phyloP scores from a whole-genome alignment of 768 basidiomycete species.

The Boletales sp. region DNA sequence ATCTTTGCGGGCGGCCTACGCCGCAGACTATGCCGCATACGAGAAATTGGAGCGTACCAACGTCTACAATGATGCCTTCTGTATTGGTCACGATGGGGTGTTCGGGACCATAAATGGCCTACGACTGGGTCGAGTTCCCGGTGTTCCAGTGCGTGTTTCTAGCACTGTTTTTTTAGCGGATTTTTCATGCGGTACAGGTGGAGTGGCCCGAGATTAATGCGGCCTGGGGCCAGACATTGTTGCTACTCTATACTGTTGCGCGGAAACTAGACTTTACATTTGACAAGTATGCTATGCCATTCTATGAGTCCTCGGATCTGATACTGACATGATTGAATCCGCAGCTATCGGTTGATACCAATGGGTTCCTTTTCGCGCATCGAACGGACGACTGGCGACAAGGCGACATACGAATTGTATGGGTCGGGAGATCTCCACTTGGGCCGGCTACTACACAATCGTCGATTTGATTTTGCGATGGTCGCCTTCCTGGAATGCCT shows the following conservation, averaged over 20 bases:
- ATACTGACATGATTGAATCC: conserved; percentile 9
- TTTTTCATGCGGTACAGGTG: conserved; percentile 48
- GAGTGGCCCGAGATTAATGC: conserved; percentile 99
- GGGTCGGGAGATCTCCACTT: conserved; percentile 92
- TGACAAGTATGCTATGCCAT: conserved; percentile 55
- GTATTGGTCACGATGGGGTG: conserved; percentile 90
- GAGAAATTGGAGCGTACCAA: conserved; percentile 89
- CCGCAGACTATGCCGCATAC: conserved; percentile 68
- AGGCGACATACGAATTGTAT: conserved; percentile 86
- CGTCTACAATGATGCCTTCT: conserved; percentile 94
- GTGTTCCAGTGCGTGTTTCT: conserved; percentile 59
- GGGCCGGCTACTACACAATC: conserved; percentile 86
- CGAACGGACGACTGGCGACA: conserved; percentile 78
- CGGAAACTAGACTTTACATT: conserved; percentile 89
- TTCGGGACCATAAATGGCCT: conserved; percentile 99
- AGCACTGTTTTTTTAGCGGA: not conserved
- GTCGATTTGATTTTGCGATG: conserved; percentile 95
- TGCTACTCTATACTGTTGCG: conserved; percentile 87
- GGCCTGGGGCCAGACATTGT: conserved; percentile 95
- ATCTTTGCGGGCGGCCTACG: conserved; percentile 73
- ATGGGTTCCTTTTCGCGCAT: conserved; percentile 95
- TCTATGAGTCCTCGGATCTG: not conserved
- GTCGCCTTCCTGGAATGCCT: conserved; percentile 94
- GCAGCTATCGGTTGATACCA: conserved; percentile 85
- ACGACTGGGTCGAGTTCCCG: conserved; percentile 82